Evolutionary conservation across 2,329 filamentous ascomycete genomes (phyloP).

Genomic region (Colletotrichum scovillei): DNA sequence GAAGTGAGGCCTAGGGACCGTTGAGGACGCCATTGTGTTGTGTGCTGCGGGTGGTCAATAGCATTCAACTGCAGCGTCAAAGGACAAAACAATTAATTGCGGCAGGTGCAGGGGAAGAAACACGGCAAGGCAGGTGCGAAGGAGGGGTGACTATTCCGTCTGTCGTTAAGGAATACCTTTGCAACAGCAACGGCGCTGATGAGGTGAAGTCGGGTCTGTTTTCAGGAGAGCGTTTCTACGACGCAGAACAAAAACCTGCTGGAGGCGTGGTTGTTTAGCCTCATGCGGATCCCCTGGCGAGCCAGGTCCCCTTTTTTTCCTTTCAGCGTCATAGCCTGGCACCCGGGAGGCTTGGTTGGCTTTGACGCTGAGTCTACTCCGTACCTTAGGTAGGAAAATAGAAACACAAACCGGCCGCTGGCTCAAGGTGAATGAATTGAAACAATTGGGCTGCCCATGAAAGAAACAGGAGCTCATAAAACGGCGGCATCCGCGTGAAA

Average conservation of each 20-base stretch:
- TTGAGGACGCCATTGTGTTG: constrained; percentile 22
- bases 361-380: not conserved
- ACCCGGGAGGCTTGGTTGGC: not conserved
- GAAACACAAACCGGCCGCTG: not conserved
- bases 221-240: constrained; percentile 18
- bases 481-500: constrained; percentile 5
- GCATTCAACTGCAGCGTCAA: constrained; percentile 22
- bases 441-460: constrained; percentile 6
- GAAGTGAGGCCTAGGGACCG: not conserved
- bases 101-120: constrained; percentile 18
- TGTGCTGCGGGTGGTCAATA: constrained; percentile 19
- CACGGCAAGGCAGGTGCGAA: constrained; percentile 9
- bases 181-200: constrained; percentile 12
- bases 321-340: constrained; percentile 2
- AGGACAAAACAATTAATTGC: not conserved
- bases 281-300: constrained; percentile 24
- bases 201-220: constrained; percentile 21
- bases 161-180: not conserved
- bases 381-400: not conserved
- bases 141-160: not conserved
- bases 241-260: constrained; percentile 21
- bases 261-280: constrained; percentile 29
- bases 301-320: constrained; percentile 14
- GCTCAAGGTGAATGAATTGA: constrained; percentile 10
- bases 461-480: constrained; percentile 14